Conservation (phyloP, 108 stramenopile species). For the Schizochytrium sp. region DNA sequence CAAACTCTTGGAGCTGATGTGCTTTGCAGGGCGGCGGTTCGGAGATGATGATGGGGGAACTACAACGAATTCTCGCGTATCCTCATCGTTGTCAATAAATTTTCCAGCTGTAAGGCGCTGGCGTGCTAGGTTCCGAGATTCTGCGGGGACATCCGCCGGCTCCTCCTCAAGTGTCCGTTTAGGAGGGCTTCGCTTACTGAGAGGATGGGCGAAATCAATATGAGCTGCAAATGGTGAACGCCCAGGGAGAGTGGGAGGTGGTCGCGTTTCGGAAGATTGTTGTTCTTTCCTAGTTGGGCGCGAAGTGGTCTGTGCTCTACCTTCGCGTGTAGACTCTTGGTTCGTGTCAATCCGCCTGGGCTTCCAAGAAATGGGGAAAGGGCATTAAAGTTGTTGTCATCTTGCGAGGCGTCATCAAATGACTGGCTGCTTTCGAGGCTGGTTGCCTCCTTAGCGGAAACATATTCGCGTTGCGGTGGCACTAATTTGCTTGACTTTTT, state of each 20-base stretch:
- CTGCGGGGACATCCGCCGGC: neutral
- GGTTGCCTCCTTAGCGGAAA: no score
- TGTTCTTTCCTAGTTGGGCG: neutral
- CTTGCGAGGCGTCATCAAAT: neutral
- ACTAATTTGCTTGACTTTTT: no score
- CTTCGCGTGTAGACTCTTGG: neutral
- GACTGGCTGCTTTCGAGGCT: no score
- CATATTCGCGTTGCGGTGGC: no score
- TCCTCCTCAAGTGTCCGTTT: neutral
- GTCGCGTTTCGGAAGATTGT: neutral
- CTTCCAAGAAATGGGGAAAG: neutral
- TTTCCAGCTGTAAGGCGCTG: neutral
- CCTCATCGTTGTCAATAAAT: constrained; percentile 4
- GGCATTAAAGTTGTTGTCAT: neutral
- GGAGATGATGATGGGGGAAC: neutral
- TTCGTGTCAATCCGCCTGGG: neutral
- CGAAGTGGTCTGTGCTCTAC: neutral
- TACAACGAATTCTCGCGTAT: constrained; percentile 9
- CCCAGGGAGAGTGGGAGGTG: constrained; percentile 17
- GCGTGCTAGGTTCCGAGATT: neutral
- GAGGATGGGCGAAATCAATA: neutral
- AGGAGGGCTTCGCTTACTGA: neutral
- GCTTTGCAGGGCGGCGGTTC: neutral
- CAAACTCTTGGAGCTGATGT: neutral
- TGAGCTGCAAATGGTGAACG: constrained; percentile 17